phyloP scores from a whole-genome alignment of 352 stramenopile genomes.

The Pythium myriotylum region DNA sequence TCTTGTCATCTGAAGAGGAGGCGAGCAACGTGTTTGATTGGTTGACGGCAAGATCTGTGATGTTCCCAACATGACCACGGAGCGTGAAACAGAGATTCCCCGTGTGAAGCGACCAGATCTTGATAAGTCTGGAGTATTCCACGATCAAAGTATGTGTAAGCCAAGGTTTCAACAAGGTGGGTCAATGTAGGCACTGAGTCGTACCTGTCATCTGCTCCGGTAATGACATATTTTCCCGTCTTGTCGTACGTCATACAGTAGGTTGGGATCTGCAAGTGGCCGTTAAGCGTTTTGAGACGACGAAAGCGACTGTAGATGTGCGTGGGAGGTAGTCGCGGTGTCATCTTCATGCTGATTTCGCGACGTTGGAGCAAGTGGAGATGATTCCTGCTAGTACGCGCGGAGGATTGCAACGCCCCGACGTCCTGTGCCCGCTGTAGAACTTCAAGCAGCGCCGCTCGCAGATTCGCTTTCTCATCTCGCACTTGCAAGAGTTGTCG shows the following conservation, averaged over 20 bases:
- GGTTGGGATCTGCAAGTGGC: conserved; percentile 93
- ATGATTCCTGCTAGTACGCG: conserved; percentile 62
- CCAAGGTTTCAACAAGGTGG: neutral
- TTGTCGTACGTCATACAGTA: conserved; percentile 97
- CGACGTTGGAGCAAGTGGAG: conserved; percentile 49
- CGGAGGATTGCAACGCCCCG: conserved; percentile 50
- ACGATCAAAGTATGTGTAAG: no score
- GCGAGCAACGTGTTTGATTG: conserved; percentile 77
- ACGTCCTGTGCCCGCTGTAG: conserved; percentile 43
- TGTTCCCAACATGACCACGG: conserved; percentile 86
- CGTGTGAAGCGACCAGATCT: conserved; percentile 94
- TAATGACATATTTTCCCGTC: conserved; percentile 95
- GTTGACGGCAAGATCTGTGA: conserved; percentile 90
- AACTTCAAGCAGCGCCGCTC: conserved; percentile 36
- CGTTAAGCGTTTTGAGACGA: conserved; percentile 88
- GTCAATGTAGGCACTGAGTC: neutral
- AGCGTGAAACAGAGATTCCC: conserved; percentile 83
- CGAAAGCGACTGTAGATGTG: conserved; percentile 83
- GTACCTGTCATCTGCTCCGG: conserved; percentile 94
- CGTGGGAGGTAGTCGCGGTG: conserved; percentile 42
- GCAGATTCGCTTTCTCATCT: conserved; percentile 38
- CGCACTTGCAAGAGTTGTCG: conserved; percentile 76
- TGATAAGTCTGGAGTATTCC: conserved; percentile 82
- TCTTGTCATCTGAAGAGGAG: conserved; percentile 90
- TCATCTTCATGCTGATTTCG: conserved; percentile 44